Base-by-base conservation (phyloP, 75 land plant species). In the Cupressus sempervirens region DNA sequence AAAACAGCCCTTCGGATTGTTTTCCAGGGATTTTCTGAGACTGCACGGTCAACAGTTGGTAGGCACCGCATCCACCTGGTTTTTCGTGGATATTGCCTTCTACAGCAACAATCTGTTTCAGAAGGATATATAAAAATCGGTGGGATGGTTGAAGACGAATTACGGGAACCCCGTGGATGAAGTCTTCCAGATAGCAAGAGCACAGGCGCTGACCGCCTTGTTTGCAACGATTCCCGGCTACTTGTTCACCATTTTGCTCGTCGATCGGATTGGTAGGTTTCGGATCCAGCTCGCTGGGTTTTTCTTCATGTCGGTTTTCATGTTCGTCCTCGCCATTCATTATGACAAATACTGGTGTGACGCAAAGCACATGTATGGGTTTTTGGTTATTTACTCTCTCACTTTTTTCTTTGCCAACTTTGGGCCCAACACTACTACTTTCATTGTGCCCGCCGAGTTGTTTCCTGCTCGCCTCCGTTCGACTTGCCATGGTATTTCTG, bases 401-500 rank as follows among this genome's bases (percentile, higher is more conserved):
- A 80, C 83, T 56, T 76, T 83, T 48, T 83, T 83, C 84, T 83
- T 83, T 13, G 9, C 89, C 18, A 87, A 87, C 38, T 87, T 89
- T 76, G 90, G 90, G 13, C 90, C 90, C 77, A 87, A 87, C 46
- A 82, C 74, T 38, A 89, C 90, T 1, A 89, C 90, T 23, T 89
- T 89, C 86, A 89, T 89, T 52, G 90, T 89, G 34, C 89, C 90
- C 3, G 89, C 90, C 11, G 90, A 89, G 86, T 52, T 89, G 7
- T 89, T 89, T 86, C 90, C 90, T 3, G 89, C 90, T 12, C 26
- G 86, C 3, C 20, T 87, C 30, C 72, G 90, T 1, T 89, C 89
- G 3, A 89, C 86, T 0, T 89, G 90, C 82, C 90, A 89, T 72
- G 90, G 90, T 7, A 84, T 89, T 32, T 88, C 89, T n/a, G 88